These are phyloP conservation scores for Sarcodon sp. DNA, from an alignment of 768 basidiomycete genomes.

Conservation along the genomic window DNA sequence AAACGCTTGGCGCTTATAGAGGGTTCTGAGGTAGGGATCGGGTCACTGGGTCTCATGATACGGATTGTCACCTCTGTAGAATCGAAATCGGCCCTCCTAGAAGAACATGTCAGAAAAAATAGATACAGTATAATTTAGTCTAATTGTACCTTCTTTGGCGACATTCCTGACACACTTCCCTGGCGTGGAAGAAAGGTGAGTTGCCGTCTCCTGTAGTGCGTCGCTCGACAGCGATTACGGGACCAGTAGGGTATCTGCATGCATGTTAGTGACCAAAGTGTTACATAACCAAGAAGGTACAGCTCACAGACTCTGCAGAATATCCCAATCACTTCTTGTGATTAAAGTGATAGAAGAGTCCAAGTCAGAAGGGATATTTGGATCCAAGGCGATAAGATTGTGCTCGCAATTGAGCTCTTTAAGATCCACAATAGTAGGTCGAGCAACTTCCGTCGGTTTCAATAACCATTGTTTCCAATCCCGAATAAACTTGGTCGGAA, in stretches of 20 bases:
- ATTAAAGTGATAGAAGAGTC: slow-evolving; percentile 45
- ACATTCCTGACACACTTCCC: slow-evolving; percentile 49
- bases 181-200: slow-evolving; percentile 30
- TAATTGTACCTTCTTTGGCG: slow-evolving; percentile 38
- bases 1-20: slow-evolving; percentile 5
- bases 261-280: slow-evolving; percentile 2
- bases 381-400: slow-evolving; percentile 48
- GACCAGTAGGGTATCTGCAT: slow-evolving; percentile 44
- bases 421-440: slow-evolving; percentile 57
- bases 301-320: slow-evolving; percentile 43
- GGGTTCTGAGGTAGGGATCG: slow-evolving; percentile 14
- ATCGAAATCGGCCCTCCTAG: slow-evolving; percentile 43
- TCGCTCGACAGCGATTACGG: slow-evolving; percentile 32
- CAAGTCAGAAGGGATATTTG: slow-evolving; percentile 45
- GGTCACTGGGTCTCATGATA: slow-evolving; percentile 21
- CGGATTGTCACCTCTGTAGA: slow-evolving; percentile 52
- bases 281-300: background rate
- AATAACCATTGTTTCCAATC: slow-evolving; percentile 61
- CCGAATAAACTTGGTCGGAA: slow-evolving; percentile 49
- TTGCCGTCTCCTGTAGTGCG: slow-evolving; percentile 12
- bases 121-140: background rate
- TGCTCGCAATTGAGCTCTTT: slow-evolving; percentile 57
- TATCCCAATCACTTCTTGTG: slow-evolving; percentile 51
- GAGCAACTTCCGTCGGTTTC: slow-evolving; percentile 36
- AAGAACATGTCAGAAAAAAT: background rate